Percentiles rank a stretch among this genome's conserved stretches.
Evolutionary conservation across 345 rosid genomes (phyloP).

Genomic region (Rhodamnia rubescens): DNA sequence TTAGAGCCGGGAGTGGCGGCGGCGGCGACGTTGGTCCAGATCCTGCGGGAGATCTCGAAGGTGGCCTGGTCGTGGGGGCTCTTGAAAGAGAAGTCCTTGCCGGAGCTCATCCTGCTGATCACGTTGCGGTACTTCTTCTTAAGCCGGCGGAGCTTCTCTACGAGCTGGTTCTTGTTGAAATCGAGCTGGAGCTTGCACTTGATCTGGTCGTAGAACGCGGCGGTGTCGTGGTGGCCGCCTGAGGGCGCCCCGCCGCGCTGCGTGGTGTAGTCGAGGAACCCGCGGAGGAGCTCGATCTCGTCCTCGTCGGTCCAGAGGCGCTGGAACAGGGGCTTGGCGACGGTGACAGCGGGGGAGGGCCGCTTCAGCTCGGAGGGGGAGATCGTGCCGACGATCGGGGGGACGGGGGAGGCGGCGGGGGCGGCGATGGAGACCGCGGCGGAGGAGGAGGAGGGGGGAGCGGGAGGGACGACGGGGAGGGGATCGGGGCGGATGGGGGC

Average conservation of each 20-base stretch:
- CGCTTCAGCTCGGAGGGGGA: constrained; percentile 7
- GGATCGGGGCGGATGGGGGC: constrained; percentile 1
- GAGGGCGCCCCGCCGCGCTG: constrained; percentile 23
- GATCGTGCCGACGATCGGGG: constrained; percentile 7
- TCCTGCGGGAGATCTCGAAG: constrained; percentile 92
- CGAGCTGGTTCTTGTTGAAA: constrained; percentile 93
- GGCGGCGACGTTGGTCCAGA: constrained; percentile 45
- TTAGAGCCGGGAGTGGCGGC: constrained; percentile 28
- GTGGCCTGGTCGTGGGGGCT: constrained; percentile 89
- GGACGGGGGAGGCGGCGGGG: constrained; percentile 15
- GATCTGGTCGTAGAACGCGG: constrained; percentile 86
- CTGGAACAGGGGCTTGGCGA: constrained; percentile 61
- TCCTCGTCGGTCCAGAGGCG: constrained; percentile 98
- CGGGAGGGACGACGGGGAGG: constrained; percentile 2
- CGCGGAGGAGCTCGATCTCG: constrained; percentile 96
- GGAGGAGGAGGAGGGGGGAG: neutral
- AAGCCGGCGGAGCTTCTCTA: constrained; percentile 82
- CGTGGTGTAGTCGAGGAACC: constrained; percentile 70
- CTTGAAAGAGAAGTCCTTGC: constrained; percentile 80
- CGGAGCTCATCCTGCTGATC: constrained; percentile 56
- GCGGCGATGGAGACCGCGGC: constrained; percentile 10
- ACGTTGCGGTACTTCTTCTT: constrained; percentile 94
- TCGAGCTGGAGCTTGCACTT: constrained; percentile 93
- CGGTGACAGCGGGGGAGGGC: constrained; percentile 3
- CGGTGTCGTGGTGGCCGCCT: constrained; percentile 60